Percentiles rank a stretch among this genome's conserved stretches.
Evolutionary conservation across 441 rosid species (phyloP).

Genomic region (Populus tomentosa): DNA sequence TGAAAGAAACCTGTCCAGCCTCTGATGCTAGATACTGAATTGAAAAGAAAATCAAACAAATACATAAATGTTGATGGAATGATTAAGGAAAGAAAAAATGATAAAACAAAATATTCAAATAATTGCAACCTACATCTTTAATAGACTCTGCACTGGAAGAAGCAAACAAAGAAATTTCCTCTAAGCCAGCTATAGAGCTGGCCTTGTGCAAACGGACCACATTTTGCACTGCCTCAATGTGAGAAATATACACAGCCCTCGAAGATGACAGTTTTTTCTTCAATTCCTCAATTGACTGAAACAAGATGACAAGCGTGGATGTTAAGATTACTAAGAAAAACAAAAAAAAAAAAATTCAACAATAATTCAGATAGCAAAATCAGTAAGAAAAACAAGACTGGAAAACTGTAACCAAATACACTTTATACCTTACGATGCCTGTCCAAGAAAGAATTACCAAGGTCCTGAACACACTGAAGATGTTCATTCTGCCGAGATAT

Average conservation of each 20-base stretch:
- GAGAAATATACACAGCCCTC: constrained; percentile 62
- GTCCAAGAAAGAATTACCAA: constrained; percentile 59
- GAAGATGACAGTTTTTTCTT: constrained; percentile 63
- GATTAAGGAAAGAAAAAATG: neutral
- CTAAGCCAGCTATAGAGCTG: constrained; percentile 63
- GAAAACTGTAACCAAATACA: neutral
- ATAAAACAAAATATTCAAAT: neutral
- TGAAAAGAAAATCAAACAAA: neutral
- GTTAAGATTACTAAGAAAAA: neutral
- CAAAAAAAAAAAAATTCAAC: neutral
- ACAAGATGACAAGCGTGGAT: constrained; percentile 2
- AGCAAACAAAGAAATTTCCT: constrained; percentile 57
- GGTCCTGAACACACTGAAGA: constrained; percentile 63
- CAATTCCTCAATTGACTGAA: constrained; percentile 59
- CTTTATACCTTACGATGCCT: constrained; percentile 61
- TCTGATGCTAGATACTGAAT: constrained; percentile 68
- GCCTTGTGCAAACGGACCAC: constrained; percentile 91
- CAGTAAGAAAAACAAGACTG: neutral
- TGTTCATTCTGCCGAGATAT: constrained; percentile 67
- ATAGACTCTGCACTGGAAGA: constrained; percentile 53
- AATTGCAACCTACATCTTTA: constrained; percentile 54
- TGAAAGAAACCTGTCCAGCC: constrained; percentile 45
- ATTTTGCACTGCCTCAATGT: constrained; percentile 83
- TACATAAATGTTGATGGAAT: neutral
- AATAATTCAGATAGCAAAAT: neutral